Conservation (phyloP, 306 rosid genomes). For the Lithocarpus polystachyus region DNA sequence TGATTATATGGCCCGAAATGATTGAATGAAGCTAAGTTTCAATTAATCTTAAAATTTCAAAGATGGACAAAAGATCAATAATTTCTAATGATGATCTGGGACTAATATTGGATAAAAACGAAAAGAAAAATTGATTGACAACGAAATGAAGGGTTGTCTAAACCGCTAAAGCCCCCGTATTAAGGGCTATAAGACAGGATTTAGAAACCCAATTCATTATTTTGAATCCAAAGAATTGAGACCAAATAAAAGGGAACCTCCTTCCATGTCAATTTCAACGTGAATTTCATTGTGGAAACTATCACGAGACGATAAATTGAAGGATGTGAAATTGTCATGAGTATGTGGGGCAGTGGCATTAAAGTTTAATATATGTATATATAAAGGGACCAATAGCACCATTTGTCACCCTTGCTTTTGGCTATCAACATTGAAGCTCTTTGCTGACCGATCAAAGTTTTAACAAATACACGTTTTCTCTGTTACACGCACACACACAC, state of each 20-base stretch:
- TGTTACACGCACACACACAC: too few species aligned
- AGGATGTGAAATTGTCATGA: background rate
- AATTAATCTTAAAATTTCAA: background rate
- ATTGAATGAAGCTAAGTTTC: background rate
- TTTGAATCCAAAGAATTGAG: slow-evolving; percentile 12
- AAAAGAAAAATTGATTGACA: background rate
- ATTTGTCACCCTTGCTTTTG: slow-evolving; percentile 29
- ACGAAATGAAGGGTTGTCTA: background rate
- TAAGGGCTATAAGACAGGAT: background rate
- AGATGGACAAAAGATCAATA: background rate
- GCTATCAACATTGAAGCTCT: slow-evolving; percentile 5
- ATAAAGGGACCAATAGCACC: slow-evolving; percentile 32
- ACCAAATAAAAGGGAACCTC: background rate
- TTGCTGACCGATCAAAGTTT: background rate
- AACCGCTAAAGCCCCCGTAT: background rate
- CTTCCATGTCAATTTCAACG: background rate
- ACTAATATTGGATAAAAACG: background rate
- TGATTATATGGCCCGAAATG: background rate
- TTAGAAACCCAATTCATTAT: background rate
- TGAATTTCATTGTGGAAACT: background rate
- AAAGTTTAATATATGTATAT: slow-evolving; percentile 11
- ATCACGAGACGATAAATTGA: slow-evolving; percentile 30
- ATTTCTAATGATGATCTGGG: background rate
- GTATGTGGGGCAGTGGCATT: background rate
- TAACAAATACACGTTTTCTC: slow-evolving; percentile 24